Base-by-base conservation (phyloP, 345 rosid species). In the Syzygium aqueum region DNA sequence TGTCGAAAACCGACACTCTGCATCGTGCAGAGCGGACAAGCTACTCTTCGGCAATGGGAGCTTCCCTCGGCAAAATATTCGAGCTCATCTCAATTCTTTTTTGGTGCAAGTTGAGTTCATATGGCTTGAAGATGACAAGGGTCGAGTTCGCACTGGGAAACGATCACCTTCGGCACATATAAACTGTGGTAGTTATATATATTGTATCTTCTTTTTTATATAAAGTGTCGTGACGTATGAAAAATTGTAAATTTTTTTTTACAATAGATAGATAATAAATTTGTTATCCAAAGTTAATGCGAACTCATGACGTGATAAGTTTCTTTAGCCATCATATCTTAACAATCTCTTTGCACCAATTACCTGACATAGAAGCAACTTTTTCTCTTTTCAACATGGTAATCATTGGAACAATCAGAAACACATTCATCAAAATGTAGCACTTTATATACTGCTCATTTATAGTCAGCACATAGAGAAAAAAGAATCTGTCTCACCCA, bases 161-260 rank as follows among this genome's bases (percentile, higher is more conserved):
- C 80, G 11, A 37, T 33, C 25, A 40, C 46, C 46, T 73, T 73
- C 11, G 13, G 19, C 46, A 11, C 3, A 8, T 67, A 67, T 19
- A 8, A 9, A 3, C 22, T 8, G 13, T 17, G 2, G 23, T 21
- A 37, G 0, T 30, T 8, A 1, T 4, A 5, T 2, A 17, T 33
- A 33, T 17, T 67, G 7, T 4, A 67, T 17, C 43, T 17, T 2
- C 8, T 17, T 21, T 67, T 67, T 33, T 1, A 17, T 17, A 67
- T 17, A 33, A 67, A 67, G 12, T 19, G 6, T 37, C 12, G 12
- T 17, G 12, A 16, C 0, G 23, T 5, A 33, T 6, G 3, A 67
- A 23, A 67, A 30, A 67, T 30, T 17, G 19, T 17, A 67, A 67
- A 8, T 65, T 65, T 21, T 0, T 65, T 65, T 33, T 61, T 4